Evolutionary conservation across 177 flowering plant species (phyloP), one percentile per base, ranked within the genome.

Genomic region (Telopea speciosissima): DNA sequence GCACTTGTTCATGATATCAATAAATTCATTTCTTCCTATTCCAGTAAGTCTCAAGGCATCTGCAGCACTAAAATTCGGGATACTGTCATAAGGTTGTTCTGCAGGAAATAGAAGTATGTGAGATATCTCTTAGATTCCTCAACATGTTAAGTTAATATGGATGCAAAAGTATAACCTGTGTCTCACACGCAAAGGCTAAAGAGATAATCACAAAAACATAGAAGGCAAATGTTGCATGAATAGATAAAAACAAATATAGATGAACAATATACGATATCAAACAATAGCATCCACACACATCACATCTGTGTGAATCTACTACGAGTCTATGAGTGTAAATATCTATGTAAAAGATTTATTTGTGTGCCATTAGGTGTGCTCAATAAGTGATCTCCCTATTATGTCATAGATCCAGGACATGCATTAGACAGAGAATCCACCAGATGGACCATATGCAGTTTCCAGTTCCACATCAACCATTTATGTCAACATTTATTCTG

Each of bases 11-110:
- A 95, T 95, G 75, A 95, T 91, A 80, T 95, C 99, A 77, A 95
- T 95, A 76, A 91, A 95, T 76, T 95, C 99, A 79, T 95, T 95
- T 79, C 99, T 87, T 74, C 99, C 99, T 42, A 93, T 85, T 69
- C 99, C 99, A 45, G 98, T 93, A 26, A 95, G 87, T 67, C 99
- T 85, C 75, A 93, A 82, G 31, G 96, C 94, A 86, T 95, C 99
- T 24, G 98, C 99, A 49, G 99, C 99, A 80, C 96, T 95, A 78
- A 95, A 95, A 80, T 95, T 95, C n/a, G 99, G 99, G 63, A 95
- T 95, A 84, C 99, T 95, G 79, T 93, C 99, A 79, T 95, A 95
- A 64, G 99, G 99, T 87, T 95, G 98, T 81, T 95, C 99, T 95
- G 97, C 80, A 79, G 67, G 68, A 21, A 75, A 77, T 45, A 66